These are phyloP conservation scores for Beauveria pseudobassiana DNA, from an alignment of 2,329 filamentous ascomycete genomes.

Conservation along the genomic window DNA sequence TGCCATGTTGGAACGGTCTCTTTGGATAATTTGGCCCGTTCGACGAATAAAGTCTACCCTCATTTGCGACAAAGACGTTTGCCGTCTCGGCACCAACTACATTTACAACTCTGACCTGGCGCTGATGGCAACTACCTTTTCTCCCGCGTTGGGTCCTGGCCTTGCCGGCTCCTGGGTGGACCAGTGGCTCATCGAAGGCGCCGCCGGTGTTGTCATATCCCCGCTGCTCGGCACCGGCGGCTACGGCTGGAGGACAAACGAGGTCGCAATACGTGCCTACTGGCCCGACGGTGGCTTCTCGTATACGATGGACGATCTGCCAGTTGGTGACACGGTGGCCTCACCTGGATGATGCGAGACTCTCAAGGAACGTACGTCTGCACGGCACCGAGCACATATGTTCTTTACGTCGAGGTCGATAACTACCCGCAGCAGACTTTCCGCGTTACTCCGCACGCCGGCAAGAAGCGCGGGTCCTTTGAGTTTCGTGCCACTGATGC, in stretches of 20 bases:
- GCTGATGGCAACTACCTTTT: background rate
- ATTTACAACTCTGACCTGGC: background rate
- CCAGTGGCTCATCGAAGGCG: background rate
- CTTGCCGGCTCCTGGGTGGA: background rate
- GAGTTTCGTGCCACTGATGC: background rate
- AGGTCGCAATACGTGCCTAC: background rate
- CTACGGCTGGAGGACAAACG: background rate
- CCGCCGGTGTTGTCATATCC: background rate
- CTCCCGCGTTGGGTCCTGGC: background rate
- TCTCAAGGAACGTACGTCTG: background rate
- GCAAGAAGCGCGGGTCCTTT: background rate
- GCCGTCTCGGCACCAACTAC: background rate
- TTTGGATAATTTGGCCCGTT: background rate
- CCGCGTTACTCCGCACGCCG: background rate
- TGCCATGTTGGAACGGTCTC: background rate
- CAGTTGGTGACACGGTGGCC: background rate
- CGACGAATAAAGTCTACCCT: background rate
- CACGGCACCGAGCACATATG: background rate
- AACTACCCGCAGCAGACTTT: background rate
- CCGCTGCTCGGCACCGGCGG: background rate
- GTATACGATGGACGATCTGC: background rate
- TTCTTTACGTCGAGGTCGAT: background rate
- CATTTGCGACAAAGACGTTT: background rate
- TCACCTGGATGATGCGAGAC: background rate
- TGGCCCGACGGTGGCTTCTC: background rate